phyloP scores from a whole-genome alignment of 805 yeast genomes.

The Lachancea kluyveri region DNA sequence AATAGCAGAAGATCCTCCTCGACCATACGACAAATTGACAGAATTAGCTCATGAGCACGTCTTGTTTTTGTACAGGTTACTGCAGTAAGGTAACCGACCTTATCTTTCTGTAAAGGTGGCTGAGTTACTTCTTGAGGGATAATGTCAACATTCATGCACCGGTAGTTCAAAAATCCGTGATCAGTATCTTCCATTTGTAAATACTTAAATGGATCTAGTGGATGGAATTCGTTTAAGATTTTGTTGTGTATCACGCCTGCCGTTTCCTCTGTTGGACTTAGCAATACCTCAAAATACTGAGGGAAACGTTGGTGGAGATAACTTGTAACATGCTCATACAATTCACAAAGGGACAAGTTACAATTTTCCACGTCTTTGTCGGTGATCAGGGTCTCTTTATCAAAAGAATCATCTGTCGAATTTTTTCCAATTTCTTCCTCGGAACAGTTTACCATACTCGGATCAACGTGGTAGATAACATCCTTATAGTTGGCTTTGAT shows the following conservation, averaged over 20 bases:
- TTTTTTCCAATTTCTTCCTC: constrained; percentile 9
- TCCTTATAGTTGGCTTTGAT: constrained; percentile 13
- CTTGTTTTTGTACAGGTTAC: constrained; percentile 13
- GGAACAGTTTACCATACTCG: constrained; percentile 14
- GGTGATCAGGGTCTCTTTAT: constrained; percentile 18
- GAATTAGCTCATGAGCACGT: constrained; percentile 15
- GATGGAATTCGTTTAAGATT: constrained; percentile 37
- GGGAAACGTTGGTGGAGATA: constrained; percentile 48
- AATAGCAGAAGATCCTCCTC: constrained; percentile 63
- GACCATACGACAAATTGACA: constrained; percentile 32
- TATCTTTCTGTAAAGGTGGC: constrained; percentile 6
- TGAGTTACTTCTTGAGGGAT: constrained; percentile 11
- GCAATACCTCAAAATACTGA: constrained; percentile 35
- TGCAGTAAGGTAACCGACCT: constrained; percentile 15
- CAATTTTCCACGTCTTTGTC: constrained; percentile 19
- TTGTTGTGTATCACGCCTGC: constrained; percentile 29
- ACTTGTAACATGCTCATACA: constrained; percentile 37
- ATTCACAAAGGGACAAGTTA: constrained; percentile 40
- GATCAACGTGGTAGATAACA: constrained; percentile 15
- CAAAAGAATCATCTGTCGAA: constrained; percentile 23
- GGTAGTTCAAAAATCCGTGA: constrained; percentile 8
- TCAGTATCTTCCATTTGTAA: constrained; percentile 9
- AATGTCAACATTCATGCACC: constrained; percentile 11
- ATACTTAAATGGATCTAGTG: constrained; percentile 23
- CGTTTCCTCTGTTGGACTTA: constrained; percentile 15